These are phyloP conservation scores for Polyporus arcularius DNA, from an alignment of 768 basidiomycete species.

Conservation along the genomic window DNA sequence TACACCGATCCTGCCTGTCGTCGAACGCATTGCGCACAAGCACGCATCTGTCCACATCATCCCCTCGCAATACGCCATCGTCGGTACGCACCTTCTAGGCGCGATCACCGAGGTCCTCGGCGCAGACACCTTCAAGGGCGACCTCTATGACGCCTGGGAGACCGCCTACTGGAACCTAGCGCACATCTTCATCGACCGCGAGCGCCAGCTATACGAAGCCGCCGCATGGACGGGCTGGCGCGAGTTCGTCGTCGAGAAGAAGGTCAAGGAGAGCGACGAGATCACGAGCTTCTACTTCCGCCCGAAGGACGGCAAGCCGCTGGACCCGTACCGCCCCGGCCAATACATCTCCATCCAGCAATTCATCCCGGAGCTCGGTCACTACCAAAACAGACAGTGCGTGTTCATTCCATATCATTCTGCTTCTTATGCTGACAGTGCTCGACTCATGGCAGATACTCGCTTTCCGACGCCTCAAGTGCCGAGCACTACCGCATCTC, in stretches of 20 bases:
- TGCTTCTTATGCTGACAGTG: background rate
- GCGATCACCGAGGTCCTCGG: constrained; percentile 26
- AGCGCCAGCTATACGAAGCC: constrained; percentile 22
- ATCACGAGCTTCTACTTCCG: constrained; percentile 27
- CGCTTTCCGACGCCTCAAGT: constrained; percentile 25
- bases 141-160: constrained; percentile 25
- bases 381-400: constrained; percentile 24
- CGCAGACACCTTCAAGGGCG: constrained; percentile 20
- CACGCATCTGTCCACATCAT: constrained; percentile 28
- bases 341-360: constrained; percentile 27
- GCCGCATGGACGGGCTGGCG: constrained; percentile 25
- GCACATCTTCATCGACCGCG: constrained; percentile 25
- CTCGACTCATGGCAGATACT: constrained; percentile 17
- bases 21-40: constrained; percentile 27
- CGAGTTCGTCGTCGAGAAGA: constrained; percentile 22
- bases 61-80: constrained; percentile 27
- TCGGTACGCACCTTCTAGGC: constrained; percentile 22
- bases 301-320: constrained; percentile 22
- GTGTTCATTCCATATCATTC: background rate
- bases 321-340: constrained; percentile 20
- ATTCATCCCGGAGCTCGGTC: constrained; percentile 22
- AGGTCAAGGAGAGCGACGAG: constrained; percentile 23
- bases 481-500: constrained; percentile 26
- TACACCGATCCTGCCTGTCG: constrained; percentile 23
- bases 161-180: constrained; percentile 29